phyloP scores from a whole-genome alignment of 306 rosid genomes.

The Citrullus colocynthis region DNA sequence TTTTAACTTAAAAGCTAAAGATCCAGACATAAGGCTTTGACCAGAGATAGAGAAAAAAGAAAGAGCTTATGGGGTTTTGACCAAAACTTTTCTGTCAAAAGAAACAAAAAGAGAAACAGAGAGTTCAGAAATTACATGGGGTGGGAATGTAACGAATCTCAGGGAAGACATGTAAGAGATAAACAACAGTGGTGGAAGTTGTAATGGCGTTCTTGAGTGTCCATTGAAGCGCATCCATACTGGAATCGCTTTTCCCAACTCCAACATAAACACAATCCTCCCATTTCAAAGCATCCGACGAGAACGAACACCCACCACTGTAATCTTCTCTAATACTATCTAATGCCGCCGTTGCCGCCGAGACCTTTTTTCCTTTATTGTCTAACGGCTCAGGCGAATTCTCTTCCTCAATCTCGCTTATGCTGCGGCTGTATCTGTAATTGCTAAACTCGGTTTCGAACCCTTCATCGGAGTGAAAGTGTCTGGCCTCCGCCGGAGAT shows the following conservation, averaged over 20 bases:
- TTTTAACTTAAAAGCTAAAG: slow-evolving; percentile 3
- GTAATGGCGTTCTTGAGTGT: slow-evolving; percentile 31
- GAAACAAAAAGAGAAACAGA: neutral
- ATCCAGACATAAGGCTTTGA: neutral
- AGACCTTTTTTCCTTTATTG: neutral
- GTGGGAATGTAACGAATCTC: slow-evolving; percentile 48
- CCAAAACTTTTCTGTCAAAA: neutral
- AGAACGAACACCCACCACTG: neutral
- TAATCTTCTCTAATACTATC: slow-evolving; percentile 34
- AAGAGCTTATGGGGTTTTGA: neutral
- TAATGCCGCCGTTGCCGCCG: slow-evolving; percentile 14
- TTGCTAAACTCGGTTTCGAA: neutral
- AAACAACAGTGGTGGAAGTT: slow-evolving; percentile 29
- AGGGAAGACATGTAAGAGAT: slow-evolving; percentile 65
- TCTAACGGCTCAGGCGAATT: neutral
- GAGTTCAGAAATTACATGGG: slow-evolving; percentile 36
- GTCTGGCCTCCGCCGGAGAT: neutral
- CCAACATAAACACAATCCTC: slow-evolving; percentile 45
- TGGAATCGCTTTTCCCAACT: slow-evolving; percentile 23
- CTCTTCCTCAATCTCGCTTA: slow-evolving; percentile 67
- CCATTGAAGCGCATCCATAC: slow-evolving; percentile 61
- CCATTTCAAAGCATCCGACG: neutral
- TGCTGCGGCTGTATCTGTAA: slow-evolving; percentile 8
- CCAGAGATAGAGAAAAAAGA: neutral
- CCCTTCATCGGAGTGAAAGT: slow-evolving; percentile 1